Evolutionary conservation across 228 moss, liverwort and hornwort species (phyloP).

Genomic region (Sphagnum magellanicum): DNA sequence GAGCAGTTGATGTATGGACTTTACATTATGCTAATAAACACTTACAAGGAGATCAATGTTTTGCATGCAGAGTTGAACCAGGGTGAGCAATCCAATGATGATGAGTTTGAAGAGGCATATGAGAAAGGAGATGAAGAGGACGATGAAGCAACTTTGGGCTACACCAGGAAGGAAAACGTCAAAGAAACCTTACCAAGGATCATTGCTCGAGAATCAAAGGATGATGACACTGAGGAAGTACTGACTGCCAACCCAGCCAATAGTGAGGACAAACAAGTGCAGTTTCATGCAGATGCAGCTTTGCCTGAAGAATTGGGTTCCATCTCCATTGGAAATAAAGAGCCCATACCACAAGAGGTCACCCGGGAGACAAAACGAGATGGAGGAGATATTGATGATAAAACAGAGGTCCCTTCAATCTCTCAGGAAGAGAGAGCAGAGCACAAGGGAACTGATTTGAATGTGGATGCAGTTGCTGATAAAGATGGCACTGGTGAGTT

Average conservation of each 20-base stretch:
- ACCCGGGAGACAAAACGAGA: constrained; percentile 10
- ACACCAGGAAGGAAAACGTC: background rate
- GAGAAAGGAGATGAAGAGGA: constrained; percentile 31
- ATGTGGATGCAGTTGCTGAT: too few relatives aligned
- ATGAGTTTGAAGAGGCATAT: constrained; percentile 41
- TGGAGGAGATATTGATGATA: constrained; percentile 6
- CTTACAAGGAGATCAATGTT: too few relatives aligned
- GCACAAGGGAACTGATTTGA: background rate
- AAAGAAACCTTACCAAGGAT: constrained; percentile 12
- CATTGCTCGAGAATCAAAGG: constrained; percentile 31
- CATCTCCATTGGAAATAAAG: background rate
- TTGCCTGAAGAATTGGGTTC: background rate
- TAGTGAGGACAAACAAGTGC: constrained; percentile 10
- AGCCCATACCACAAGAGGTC: constrained; percentile 1
- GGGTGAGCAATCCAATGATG: background rate
- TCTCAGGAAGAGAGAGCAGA: background rate
- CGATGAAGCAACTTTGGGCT: background rate
- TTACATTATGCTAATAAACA: too few relatives aligned
- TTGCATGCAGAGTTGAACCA: too few relatives aligned
- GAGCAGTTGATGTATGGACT: too few relatives aligned
- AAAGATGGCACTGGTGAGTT: background rate
- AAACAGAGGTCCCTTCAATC: background rate
- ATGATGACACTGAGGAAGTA: constrained; percentile 20
- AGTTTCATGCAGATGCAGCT: constrained; percentile 1
- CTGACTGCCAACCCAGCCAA: background rate